phyloP scores from a whole-genome alignment of 768 basidiomycete species.

The Agaricus subrufescens region DNA sequence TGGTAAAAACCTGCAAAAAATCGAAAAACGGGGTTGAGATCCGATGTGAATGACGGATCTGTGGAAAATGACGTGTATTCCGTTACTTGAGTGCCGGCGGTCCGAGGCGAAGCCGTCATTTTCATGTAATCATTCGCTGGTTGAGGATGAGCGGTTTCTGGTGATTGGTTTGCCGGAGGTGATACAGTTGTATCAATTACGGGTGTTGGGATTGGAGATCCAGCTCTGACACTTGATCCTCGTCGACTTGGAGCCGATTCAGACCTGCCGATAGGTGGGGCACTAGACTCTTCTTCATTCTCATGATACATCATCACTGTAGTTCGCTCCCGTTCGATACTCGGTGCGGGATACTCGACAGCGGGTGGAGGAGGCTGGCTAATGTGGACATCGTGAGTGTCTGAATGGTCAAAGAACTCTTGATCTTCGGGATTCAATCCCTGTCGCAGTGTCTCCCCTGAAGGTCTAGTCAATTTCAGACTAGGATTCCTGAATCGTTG shows the following conservation, averaged over 20 bases:
- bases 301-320: conserved; percentile 6
- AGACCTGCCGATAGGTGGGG: neutral
- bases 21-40: conserved; percentile 7
- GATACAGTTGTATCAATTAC: neutral
- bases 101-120: conserved; percentile 2
- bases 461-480: conserved; percentile 2
- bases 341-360: conserved; percentile 1
- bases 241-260: neutral
- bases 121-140: conserved; percentile 6
- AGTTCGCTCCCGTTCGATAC: neutral
- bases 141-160: neutral
- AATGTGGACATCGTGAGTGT: neutral
- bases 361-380: neutral
- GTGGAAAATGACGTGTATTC: neutral
- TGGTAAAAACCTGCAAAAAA: conserved; percentile 6
- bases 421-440: neutral
- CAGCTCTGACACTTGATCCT: neutral
- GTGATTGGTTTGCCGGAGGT: neutral
- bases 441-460: conserved; percentile 2
- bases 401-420: neutral
- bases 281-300: neutral
- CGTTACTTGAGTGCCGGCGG: neutral
- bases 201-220: neutral
- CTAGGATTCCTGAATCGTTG: neutral
- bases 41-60: conserved; percentile 3